Base-by-base conservation (phyloP, 768 basidiomycete genomes). In the Pholiota molesta region DNA sequence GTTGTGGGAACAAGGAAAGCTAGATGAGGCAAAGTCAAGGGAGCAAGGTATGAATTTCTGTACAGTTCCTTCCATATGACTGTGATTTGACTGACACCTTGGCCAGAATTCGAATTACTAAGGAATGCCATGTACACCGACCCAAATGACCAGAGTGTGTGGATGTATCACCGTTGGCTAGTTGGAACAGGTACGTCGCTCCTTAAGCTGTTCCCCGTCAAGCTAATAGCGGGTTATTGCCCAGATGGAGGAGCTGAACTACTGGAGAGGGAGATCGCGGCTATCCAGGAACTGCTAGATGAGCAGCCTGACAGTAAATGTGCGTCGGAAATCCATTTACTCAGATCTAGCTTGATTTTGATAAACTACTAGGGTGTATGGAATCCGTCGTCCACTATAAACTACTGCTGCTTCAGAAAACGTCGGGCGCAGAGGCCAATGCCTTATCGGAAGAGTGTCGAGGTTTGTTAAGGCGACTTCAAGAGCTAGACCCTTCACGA, bases 91-190 rank as follows among this genome's bases (percentile, higher is more conserved):
- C 29, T 59, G 21, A 57, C 29, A 59, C 9, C 19, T 51, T 23
- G 40, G 17, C 52, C 55, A 99, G 97, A 99, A 71, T 95, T 97
- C 71, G 94, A 95, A 42, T 81, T 99, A 8, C 89, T 98, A 14
- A 84, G 88, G 68, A 95, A 97, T 69, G 97, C 97, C 1, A 86
- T 99, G 78, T 99, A 95, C 75, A 97, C 96, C 0, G 96, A 98
- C 69, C 97, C 97, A 3, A 86, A 88, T 49, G 97, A 99, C 73
- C 97, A 99, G 73, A 95, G 94, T 62, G 94, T 93, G 0, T 99
- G 97, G 97, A 86, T 99, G 60, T 99, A 99, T 73, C 97, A 99
- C 70, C 86, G 95, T n/a, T 99, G 97, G 95, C 81, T 99, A 2
- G 84, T 98, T 56, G 94, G 94, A 8, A 74, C 84, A 64, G 90